Conservation (phyloP, 2,329 filamentous ascomycete genomes). For the Orbilia blumenaviensis region DNA sequence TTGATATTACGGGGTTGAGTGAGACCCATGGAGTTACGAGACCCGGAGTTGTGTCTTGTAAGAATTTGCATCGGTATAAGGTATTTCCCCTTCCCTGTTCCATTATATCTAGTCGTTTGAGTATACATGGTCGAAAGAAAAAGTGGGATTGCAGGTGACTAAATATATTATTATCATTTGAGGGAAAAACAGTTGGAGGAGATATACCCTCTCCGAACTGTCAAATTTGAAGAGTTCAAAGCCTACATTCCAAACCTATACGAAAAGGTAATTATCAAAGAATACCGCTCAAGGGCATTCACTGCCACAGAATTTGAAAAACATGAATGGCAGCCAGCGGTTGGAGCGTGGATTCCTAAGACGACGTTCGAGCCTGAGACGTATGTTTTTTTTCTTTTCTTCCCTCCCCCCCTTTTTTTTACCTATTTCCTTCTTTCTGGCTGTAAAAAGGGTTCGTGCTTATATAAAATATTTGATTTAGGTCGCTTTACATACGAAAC, state of each 20-base stretch:
- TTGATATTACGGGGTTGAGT: conserved; percentile 81
- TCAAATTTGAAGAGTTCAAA: conserved; percentile 76
- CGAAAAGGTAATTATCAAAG: conserved; percentile 71
- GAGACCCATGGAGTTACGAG: conserved; percentile 70
- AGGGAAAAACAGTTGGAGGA: conserved; percentile 66
- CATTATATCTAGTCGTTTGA: neutral
- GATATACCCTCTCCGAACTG: conserved; percentile 78
- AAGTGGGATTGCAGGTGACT: too few species aligned
- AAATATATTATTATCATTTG: too few species aligned
- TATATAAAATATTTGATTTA: neutral
- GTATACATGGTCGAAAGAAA: too few species aligned
- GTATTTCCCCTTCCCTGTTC: conserved; percentile 27
- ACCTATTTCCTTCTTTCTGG: neutral
- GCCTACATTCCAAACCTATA: conserved; percentile 76
- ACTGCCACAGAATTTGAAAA: conserved; percentile 69
- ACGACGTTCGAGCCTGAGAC: neutral
- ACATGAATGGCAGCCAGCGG: conserved; percentile 40
- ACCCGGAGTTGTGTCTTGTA: conserved; percentile 78
- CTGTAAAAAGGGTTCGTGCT: neutral
- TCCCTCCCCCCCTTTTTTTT: neutral
- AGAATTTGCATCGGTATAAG: conserved; percentile 78
- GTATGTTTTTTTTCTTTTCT: conserved; percentile 1
- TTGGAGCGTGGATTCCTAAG: conserved; percentile 25
- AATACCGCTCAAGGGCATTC: conserved; percentile 72
- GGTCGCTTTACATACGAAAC: conserved; percentile 1